Conservation (phyloP, 257 asterid genomes). For the Echites panduratus region DNA sequence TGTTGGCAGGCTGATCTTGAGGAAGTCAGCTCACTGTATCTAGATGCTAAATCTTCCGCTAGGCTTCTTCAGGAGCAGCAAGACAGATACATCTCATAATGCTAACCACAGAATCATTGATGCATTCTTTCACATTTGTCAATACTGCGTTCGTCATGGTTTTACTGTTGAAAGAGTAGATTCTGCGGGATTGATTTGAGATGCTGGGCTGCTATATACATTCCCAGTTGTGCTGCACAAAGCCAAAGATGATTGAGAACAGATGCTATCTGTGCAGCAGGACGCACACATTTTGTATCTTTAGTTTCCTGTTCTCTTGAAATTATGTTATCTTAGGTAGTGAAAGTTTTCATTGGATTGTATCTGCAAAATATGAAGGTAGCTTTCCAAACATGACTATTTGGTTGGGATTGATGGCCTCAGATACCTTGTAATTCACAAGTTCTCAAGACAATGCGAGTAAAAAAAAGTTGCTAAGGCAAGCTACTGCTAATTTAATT, state of each 20-base stretch:
- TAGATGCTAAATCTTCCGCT: constrained; percentile 85
- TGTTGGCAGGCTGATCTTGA: constrained; percentile 76
- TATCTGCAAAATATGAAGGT: neutral
- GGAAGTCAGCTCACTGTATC: constrained; percentile 71
- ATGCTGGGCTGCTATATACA: neutral
- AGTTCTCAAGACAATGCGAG: no score
- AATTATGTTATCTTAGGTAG: neutral
- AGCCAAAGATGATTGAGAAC: neutral
- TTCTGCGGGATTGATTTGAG: neutral
- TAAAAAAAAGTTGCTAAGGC: no score
- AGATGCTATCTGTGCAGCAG: neutral
- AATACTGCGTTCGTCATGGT: neutral
- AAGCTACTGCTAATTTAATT: no score
- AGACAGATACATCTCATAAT: constrained; percentile 75
- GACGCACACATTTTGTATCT: neutral
- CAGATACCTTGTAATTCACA: no score
- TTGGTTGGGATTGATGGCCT: no score
- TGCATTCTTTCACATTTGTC: neutral
- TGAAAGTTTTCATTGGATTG: neutral
- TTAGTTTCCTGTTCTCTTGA: neutral
- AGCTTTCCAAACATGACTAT: neutral
- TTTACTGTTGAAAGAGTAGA: neutral
- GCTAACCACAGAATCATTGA: neutral
- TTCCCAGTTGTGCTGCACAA: neutral
- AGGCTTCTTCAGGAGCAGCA: constrained; percentile 93